Evolutionary conservation across 495 filamentous ascomycete species (phyloP).

Genomic region (Margaritispora aquatica): DNA sequence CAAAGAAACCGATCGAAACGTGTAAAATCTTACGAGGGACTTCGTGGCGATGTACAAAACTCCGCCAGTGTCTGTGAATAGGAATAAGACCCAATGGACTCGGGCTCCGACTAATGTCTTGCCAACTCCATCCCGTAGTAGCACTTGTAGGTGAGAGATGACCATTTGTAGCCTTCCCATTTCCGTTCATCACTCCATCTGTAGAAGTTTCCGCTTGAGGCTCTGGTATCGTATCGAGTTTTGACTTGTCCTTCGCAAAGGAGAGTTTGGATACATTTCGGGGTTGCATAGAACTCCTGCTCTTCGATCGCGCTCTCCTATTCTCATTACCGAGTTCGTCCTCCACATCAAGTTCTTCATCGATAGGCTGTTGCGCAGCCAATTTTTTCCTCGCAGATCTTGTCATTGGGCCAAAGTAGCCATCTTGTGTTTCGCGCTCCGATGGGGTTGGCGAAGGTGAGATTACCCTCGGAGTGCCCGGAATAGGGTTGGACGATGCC

Average conservation of each 20-base stretch:
- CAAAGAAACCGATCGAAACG: slow-evolving; percentile 93
- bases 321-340: slow-evolving; percentile 30
- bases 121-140: slow-evolving; percentile 56
- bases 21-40: slow-evolving; percentile 72
- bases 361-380: slow-evolving; percentile 32
- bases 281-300: slow-evolving; percentile 43
- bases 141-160: slow-evolving; percentile 62
- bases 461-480: slow-evolving; percentile 63
- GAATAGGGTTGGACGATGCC: slow-evolving; percentile 42
- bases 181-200: slow-evolving; percentile 30
- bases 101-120: slow-evolving; percentile 78
- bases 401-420: slow-evolving; percentile 49
- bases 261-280: slow-evolving; percentile 44
- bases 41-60: slow-evolving; percentile 71
- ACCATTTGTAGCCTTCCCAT: slow-evolving; percentile 51
- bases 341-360: slow-evolving; percentile 36
- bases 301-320: slow-evolving; percentile 36
- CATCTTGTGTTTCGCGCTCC: slow-evolving; percentile 38
- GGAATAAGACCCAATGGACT: slow-evolving; percentile 92
- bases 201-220: slow-evolving; percentile 9
- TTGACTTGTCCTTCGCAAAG: slow-evolving; percentile 24
- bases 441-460: slow-evolving; percentile 64
- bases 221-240: slow-evolving; percentile 8
- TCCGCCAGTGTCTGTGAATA: slow-evolving; percentile 72
- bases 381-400: slow-evolving; percentile 55